These are phyloP conservation scores for Aspergillus sp. DNA, from an alignment of 2,329 filamentous ascomycete genomes.

Conservation along the genomic window DNA sequence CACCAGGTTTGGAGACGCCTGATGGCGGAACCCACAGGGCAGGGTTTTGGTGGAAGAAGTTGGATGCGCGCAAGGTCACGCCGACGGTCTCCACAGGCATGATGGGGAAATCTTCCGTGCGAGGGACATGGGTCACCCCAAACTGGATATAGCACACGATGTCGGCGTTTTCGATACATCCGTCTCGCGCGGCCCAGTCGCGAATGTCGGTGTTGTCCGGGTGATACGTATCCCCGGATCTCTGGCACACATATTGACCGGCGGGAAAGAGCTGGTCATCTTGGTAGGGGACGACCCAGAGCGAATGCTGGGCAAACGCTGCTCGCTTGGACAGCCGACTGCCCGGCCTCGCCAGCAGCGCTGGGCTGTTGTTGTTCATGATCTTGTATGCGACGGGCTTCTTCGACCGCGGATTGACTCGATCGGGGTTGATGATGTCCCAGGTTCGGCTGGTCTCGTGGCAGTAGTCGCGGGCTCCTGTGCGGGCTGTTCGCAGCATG, in stretches of 20 bases:
- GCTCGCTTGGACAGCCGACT: conserved; percentile 58
- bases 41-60: conserved; percentile 60
- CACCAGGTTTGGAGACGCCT: no score
- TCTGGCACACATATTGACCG: conserved; percentile 62
- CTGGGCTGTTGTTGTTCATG: conserved; percentile 27
- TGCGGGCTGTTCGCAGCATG: conserved; percentile 39
- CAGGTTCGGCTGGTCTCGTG: conserved; percentile 45
- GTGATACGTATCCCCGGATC: conserved; percentile 39
- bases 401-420: conserved; percentile 21
- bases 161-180: conserved; percentile 55
- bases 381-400: conserved; percentile 30
- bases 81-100: conserved; percentile 60
- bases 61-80: conserved; percentile 57
- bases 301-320: conserved; percentile 58
- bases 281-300: conserved; percentile 58
- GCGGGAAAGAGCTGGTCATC: conserved; percentile 61
- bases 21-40: conserved; percentile 55
- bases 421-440: conserved; percentile 29
- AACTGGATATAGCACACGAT: conserved; percentile 59
- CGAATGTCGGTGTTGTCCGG: conserved; percentile 46
- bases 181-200: conserved; percentile 43
- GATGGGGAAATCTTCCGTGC: conserved; percentile 56
- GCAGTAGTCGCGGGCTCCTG: conserved; percentile 52
- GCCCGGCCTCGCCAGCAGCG: conserved; percentile 49
- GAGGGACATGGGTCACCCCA: conserved; percentile 55